phyloP scores from a whole-genome alignment of 2,329 filamentous ascomycete genomes.

The Colletotrichum noveboracense region DNA sequence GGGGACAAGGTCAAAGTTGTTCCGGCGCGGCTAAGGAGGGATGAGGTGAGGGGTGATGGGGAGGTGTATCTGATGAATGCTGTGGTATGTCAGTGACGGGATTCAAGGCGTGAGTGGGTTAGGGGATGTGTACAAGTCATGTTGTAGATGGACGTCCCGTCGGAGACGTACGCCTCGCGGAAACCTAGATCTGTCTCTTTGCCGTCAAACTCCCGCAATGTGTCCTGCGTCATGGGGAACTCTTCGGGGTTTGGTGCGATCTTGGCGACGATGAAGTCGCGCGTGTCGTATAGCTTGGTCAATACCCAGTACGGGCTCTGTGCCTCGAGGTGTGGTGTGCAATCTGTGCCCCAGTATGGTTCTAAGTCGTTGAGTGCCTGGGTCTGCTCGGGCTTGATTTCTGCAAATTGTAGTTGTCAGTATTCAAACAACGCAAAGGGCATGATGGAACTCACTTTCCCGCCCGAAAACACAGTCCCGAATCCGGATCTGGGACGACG shows the following conservation, averaged over 20 bases:
- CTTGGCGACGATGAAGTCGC: neutral
- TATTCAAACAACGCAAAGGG: too few species aligned
- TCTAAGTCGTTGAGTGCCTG: neutral
- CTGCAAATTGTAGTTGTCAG: neutral
- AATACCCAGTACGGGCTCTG: neutral
- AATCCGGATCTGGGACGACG: neutral
- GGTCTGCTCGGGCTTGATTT: neutral
- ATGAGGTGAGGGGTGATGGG: neutral
- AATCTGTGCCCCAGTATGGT: neutral
- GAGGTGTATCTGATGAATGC: neutral
- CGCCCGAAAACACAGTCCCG: neutral
- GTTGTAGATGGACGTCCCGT: neutral
- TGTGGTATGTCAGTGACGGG: neutral
- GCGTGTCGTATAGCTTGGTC: neutral
- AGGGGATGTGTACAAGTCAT: neutral
- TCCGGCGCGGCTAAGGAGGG: neutral
- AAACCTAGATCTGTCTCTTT: neutral
- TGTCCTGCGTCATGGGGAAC: rapidly evolving
- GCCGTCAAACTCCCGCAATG: neutral
- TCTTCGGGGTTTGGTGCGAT: rapidly evolving
- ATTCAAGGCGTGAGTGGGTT: too few species aligned
- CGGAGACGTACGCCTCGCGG: neutral
- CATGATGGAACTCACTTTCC: neutral
- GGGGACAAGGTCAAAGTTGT: neutral
- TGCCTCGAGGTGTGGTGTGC: neutral